A percentile compares a stretch with the other conserved stretches of the same genome.
phyloP scores from a whole-genome alignment of 441 rosid genomes.

The Hura crepitans region DNA sequence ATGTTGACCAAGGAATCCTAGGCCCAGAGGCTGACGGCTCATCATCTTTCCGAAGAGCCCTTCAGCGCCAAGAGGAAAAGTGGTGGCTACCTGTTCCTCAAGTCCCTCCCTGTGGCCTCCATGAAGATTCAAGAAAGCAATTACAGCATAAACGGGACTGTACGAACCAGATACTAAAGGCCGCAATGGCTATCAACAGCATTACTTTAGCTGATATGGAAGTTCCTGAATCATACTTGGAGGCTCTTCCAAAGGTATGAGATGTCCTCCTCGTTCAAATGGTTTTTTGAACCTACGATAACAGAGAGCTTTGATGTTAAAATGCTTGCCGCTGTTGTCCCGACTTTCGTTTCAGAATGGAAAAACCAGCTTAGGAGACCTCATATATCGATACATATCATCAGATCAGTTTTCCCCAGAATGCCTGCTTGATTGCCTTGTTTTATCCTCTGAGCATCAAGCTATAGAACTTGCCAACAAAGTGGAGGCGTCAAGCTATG shows the following conservation, averaged over 20 bases:
- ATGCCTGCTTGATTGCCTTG: constrained; percentile 84
- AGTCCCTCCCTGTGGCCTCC: constrained; percentile 78
- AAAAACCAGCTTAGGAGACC: constrained; percentile 80
- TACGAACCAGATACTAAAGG: constrained; percentile 91
- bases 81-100: constrained; percentile 99
- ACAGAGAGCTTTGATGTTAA: neutral
- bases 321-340: constrained; percentile 7
- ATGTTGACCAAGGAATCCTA: constrained; percentile 86
- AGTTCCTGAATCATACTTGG: constrained; percentile 75
- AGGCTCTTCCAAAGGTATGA: constrained; percentile 86
- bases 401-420: constrained; percentile 89
- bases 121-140: constrained; percentile 68
- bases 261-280: neutral
- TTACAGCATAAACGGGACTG: constrained; percentile 89
- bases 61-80: constrained; percentile 94
- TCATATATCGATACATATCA: constrained; percentile 70
- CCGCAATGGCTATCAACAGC: constrained; percentile 94
- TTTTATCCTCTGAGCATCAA: constrained; percentile 89
- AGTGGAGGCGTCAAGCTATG: constrained; percentile 71
- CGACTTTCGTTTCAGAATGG: constrained; percentile 62
- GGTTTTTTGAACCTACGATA: too few species aligned
- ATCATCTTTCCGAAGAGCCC: constrained; percentile 59
- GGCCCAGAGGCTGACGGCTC: constrained; percentile 74
- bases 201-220: constrained; percentile 81
- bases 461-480: constrained; percentile 91